Conservation (phyloP, 352 stramenopile species). For the Aphanomyces stellatus region DNA sequence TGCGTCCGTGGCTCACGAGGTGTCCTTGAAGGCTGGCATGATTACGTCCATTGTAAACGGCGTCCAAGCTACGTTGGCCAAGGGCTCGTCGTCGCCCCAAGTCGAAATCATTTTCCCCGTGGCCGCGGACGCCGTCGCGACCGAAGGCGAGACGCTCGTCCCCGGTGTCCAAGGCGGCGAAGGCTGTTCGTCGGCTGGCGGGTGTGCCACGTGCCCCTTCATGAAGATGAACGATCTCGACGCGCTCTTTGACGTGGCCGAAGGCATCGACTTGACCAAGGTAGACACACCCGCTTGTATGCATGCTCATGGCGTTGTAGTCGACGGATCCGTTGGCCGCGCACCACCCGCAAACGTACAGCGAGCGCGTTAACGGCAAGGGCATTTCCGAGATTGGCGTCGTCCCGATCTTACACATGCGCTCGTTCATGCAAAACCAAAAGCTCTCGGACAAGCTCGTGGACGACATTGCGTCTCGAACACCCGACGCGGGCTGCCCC, state of each 20-base stretch:
- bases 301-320: background rate
- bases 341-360: conserved; percentile 90
- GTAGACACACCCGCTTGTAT: background rate
- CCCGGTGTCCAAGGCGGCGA: conserved; percentile 89
- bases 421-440: conserved; percentile 89
- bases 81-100: conserved; percentile 42
- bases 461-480: conserved; percentile 67
- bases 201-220: conserved; percentile 96
- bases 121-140: conserved; percentile 87
- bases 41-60: conserved; percentile 95
- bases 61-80: conserved; percentile 78
- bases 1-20: too few species aligned
- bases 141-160: conserved; percentile 66
- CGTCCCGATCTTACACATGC: conserved; percentile 96
- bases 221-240: conserved; percentile 99
- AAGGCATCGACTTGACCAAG: conserved; percentile 37
- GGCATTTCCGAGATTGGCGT: conserved; percentile 89
- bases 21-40: conserved; percentile 90
- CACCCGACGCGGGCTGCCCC: conserved; percentile 44
- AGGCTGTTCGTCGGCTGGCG: conserved; percentile 93
- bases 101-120: conserved; percentile 97
- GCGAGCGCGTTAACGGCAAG: conserved; percentile 81
- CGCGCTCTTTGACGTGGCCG: conserved; percentile 87
- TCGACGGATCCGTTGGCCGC: conserved; percentile 61
- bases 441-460: conserved; percentile 80